Percentiles rank a stretch among this genome's conserved stretches.
Evolutionary conservation across 2,329 filamentous ascomycete species (phyloP).

Genomic region (Tolypocladium album): DNA sequence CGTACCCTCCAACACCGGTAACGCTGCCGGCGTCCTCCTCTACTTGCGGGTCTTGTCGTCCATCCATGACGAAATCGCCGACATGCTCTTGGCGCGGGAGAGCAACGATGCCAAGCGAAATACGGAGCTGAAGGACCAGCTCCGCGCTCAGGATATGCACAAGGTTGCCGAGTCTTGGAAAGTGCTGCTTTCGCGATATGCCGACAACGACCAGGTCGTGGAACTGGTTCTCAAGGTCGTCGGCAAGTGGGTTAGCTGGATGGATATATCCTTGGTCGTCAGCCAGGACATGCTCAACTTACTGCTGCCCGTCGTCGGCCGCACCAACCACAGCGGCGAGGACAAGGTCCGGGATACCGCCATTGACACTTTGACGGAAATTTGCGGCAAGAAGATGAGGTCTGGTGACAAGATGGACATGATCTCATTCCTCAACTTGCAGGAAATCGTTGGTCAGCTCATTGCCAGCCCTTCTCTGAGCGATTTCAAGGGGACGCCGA

Average conservation of each 20-base stretch:
- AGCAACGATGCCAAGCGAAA: slow-evolving; percentile 74
- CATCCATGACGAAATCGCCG: slow-evolving; percentile 94
- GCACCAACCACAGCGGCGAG: slow-evolving; percentile 50
- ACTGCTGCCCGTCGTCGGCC: slow-evolving; percentile 80
- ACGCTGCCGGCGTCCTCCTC: slow-evolving; percentile 65
- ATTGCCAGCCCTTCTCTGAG: slow-evolving; percentile 71
- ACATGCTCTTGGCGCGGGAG: slow-evolving; percentile 73
- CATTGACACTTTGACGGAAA: slow-evolving; percentile 91
- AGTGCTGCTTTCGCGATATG: slow-evolving; percentile 73
- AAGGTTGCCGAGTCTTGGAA: slow-evolving; percentile 89
- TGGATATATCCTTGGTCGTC: slow-evolving; percentile 88
- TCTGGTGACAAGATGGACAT: slow-evolving; percentile 86
- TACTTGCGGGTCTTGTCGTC: slow-evolving; percentile 83
- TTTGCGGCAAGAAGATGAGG: slow-evolving; percentile 97
- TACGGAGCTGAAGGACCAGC: slow-evolving; percentile 80
- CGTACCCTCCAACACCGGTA: slow-evolving; percentile 53
- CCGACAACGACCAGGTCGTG: slow-evolving; percentile 59
- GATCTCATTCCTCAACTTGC: slow-evolving; percentile 81
- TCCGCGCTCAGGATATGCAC: slow-evolving; percentile 76
- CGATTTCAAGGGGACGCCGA: slow-evolving; percentile 67
- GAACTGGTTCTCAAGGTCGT: slow-evolving; percentile 88
- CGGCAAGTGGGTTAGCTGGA: slow-evolving; percentile 97
- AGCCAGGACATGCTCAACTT: slow-evolving; percentile 79
- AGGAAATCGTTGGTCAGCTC: slow-evolving; percentile 75
- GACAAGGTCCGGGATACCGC: slow-evolving; percentile 83